Conservation (phyloP, 345 rosid genomes). For the Durio zibethinus region DNA sequence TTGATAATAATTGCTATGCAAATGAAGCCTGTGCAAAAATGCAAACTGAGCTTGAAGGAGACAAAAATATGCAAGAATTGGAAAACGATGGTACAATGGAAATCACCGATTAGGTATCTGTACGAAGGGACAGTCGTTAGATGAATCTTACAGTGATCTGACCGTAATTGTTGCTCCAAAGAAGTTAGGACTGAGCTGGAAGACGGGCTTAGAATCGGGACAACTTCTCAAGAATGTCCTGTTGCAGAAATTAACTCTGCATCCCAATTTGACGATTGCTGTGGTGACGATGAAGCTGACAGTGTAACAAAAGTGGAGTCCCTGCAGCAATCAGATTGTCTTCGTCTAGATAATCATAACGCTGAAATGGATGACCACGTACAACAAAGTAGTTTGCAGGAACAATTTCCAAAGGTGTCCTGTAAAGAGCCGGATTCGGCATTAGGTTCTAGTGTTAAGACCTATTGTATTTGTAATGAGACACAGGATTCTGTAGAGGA, state of each 20-base stretch:
- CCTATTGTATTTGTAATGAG: slow-evolving; percentile 27
- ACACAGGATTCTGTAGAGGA: slow-evolving; percentile 39
- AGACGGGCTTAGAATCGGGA: neutral
- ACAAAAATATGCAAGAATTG: neutral
- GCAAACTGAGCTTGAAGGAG: neutral
- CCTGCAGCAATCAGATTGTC: slow-evolving; percentile 5
- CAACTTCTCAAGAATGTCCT: neutral
- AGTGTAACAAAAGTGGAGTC: neutral
- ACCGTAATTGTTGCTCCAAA: neutral
- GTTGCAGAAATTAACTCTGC: neutral
- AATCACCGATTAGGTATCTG: neutral
- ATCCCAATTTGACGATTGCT: neutral
- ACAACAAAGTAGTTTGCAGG: slow-evolving; percentile 30
- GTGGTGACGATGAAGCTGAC: slow-evolving; percentile 13
- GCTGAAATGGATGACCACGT: neutral
- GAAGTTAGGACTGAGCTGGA: neutral
- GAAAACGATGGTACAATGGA: neutral
- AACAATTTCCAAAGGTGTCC: slow-evolving; percentile 42
- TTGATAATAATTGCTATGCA: neutral
- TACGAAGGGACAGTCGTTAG: neutral
- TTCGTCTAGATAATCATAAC: neutral
- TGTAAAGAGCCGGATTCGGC: slow-evolving; percentile 11
- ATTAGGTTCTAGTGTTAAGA: slow-evolving; percentile 21
- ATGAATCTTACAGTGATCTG: neutral
- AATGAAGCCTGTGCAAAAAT: neutral